Evolutionary conservation across 2,329 filamentous ascomycete species (phyloP).

Genomic region (Fusarium sp.): DNA sequence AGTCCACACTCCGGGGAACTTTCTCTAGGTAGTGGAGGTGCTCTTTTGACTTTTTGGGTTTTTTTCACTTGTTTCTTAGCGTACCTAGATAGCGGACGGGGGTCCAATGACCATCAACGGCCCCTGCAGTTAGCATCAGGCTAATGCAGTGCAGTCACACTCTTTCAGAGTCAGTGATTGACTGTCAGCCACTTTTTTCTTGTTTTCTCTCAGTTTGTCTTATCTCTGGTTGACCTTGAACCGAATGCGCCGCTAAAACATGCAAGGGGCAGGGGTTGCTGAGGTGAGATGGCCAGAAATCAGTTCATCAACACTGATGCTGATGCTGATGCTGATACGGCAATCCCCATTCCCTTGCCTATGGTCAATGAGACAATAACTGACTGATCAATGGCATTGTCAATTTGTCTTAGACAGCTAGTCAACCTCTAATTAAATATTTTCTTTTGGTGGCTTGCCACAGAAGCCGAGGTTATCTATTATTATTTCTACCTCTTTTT

Average conservation of each 20-base stretch:
- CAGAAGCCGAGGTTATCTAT: background rate
- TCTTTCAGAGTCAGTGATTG: constrained; percentile 8
- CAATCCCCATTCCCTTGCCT: constrained; percentile 9
- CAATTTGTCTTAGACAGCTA: constrained; percentile 13
- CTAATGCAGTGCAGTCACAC: constrained; percentile 27
- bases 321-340: background rate
- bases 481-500: background rate
- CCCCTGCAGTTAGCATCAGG: constrained; percentile 33
- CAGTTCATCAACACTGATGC: constrained; percentile 16
- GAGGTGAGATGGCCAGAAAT: constrained; percentile 1
- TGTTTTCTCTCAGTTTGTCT: constrained; percentile 8
- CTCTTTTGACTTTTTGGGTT: background rate
- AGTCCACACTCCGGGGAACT: background rate
- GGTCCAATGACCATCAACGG: constrained; percentile 14
- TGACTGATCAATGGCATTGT: constrained; percentile 12
- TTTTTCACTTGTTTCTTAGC: background rate
- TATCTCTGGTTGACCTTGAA: constrained; percentile 21
- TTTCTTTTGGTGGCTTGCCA: constrained; percentile 12
- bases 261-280: constrained; percentile 13
- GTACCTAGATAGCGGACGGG: background rate
- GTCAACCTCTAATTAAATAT: constrained; percentile 14
- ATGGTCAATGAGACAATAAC: background rate
- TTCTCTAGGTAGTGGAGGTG: background rate
- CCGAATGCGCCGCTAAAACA: constrained; percentile 12
- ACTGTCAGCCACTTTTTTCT: background rate